phyloP scores from a whole-genome alignment of 164 flowering plant species.

The Litsea cubeba region DNA sequence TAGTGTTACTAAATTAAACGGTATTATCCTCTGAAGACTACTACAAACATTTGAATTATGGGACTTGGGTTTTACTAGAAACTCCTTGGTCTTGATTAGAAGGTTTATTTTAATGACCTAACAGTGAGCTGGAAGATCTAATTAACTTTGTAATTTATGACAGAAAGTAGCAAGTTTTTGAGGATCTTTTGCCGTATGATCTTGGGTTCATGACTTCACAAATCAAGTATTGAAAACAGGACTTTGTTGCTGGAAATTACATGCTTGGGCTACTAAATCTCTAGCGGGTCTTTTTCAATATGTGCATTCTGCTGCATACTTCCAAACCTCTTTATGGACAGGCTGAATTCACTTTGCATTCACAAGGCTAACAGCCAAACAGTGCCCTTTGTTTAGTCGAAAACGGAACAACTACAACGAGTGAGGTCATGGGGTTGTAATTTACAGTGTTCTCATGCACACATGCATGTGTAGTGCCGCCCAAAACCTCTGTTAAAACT shows the following conservation, averaged over 20 bases:
- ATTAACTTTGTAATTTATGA: too few relatives aligned
- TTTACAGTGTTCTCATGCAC: constrained; percentile 2
- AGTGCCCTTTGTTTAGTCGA: constrained; percentile 7
- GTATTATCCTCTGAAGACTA: not conserved
- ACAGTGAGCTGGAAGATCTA: not conserved
- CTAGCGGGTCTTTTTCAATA: constrained; percentile 1
- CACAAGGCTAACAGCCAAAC: constrained; percentile 13
- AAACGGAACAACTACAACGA: constrained; percentile 5
- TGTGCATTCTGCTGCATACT: constrained; percentile 9
- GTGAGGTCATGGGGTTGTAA: constrained; percentile 12
- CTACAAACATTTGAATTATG: not conserved
- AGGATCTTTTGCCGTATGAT: not conserved
- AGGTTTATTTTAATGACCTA: not conserved
- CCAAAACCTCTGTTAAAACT: constrained; percentile 7
- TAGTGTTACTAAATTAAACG: too few relatives aligned
- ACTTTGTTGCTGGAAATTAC: not conserved
- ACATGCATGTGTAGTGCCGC: constrained; percentile 17
- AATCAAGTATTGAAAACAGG: constrained; percentile 1
- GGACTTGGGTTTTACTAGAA: not conserved
- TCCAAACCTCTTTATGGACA: constrained; percentile 10
- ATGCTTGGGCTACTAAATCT: not conserved
- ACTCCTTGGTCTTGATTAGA: not conserved
- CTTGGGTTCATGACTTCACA: constrained; percentile 8
- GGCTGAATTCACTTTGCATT: constrained; percentile 7
- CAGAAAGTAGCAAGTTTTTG: not conserved